These are phyloP conservation scores for Cornus suecica DNA, from an alignment of 148 eudicot genomes.

Conservation along the genomic window DNA sequence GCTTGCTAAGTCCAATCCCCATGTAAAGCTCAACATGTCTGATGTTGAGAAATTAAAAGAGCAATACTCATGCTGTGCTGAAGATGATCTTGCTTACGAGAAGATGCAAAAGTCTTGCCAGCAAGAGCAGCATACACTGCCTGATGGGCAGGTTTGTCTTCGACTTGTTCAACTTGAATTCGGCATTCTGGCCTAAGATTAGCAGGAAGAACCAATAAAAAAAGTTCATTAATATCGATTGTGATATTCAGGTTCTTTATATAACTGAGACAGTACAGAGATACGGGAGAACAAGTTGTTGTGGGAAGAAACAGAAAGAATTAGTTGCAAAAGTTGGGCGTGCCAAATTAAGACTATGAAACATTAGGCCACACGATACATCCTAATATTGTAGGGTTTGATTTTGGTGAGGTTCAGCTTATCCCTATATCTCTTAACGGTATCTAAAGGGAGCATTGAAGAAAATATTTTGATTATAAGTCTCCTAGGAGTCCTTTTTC, in stretches of 20 bases:
- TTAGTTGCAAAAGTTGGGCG: too few relatives aligned
- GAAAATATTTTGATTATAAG: too few relatives aligned
- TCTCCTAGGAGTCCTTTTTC: too few relatives aligned
- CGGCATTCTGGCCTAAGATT: background rate
- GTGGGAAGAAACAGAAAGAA: too few relatives aligned
- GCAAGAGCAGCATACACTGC: constrained; percentile 82
- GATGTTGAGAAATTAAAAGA: constrained; percentile 89
- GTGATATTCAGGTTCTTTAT: background rate
- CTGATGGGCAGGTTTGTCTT: constrained; percentile 91
- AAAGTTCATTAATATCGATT: background rate
- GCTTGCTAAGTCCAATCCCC: constrained; percentile 78
- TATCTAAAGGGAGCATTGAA: too few relatives aligned
- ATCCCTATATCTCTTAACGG: too few relatives aligned
- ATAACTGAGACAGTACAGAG: background rate
- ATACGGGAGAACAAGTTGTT: background rate
- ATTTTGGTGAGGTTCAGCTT: too few relatives aligned
- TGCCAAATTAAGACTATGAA: too few relatives aligned
- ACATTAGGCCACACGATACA: too few relatives aligned
- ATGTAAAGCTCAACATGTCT: constrained; percentile 47
- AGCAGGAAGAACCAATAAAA: background rate
- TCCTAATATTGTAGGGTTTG: too few relatives aligned
- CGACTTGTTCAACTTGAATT: background rate
- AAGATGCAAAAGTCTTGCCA: constrained; percentile 51
- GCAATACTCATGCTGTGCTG: constrained; percentile 79
- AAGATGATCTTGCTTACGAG: constrained; percentile 78